Conservation (phyloP, 2,329 filamentous ascomycete species). For the Ambrosiella beaveri region DNA sequence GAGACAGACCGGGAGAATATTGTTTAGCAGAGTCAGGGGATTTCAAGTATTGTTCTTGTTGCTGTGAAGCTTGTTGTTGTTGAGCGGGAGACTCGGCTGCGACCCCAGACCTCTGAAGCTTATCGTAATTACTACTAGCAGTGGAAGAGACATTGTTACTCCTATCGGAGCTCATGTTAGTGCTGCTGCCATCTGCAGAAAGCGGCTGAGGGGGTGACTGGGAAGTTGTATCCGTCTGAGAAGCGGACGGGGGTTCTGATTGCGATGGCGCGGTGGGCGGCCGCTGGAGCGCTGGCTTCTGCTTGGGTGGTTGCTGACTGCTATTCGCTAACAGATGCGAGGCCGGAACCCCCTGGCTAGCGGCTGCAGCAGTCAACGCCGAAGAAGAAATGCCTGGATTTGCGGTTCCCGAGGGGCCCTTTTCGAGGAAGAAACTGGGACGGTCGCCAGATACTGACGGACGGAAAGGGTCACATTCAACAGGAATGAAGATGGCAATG, state of each 20-base stretch:
- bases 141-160: background rate
- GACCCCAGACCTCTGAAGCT: background rate
- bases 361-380: background rate
- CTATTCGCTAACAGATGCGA: background rate
- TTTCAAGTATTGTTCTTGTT: background rate
- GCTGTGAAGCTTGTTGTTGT: background rate
- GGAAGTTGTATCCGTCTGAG: background rate
- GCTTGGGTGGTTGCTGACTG: background rate
- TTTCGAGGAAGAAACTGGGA: background rate
- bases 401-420: background rate
- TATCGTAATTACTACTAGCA: background rate
- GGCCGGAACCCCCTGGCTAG: background rate
- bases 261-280: background rate
- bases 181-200: background rate
- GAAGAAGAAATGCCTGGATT: background rate
- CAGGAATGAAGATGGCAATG: constrained; percentile 43
- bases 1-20: background rate
- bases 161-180: background rate
- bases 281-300: background rate
- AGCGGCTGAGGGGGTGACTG: background rate
- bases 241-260: background rate
- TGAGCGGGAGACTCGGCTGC: background rate
- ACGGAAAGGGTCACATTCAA: constrained; percentile 30
- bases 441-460: constrained; percentile 8
- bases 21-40: background rate